Evolutionary conservation across 345 rosid genomes (phyloP), one percentile per base, ranked within the genome.

Genomic region (Eucalyptus tenuipes): DNA sequence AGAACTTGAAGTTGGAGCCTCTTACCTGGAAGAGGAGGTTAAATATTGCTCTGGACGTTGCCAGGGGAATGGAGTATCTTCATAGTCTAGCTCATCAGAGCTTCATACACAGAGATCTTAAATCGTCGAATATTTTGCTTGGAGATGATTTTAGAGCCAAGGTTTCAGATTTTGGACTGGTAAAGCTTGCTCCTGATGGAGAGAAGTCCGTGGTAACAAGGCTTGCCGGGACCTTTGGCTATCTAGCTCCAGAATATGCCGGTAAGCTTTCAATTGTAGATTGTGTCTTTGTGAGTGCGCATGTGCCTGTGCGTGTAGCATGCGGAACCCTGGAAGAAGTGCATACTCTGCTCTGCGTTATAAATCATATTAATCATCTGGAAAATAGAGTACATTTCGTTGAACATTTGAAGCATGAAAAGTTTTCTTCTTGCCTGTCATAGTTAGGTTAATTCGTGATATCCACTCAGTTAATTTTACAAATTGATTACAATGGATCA

Each of bases 211-310:
- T 96, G 18, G 95, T 88, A 49, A 96, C 98, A 22, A 92, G 95
- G 91, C 95, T 96, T 88, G 98, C 97, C 17, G 98, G 98, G 49
- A 96, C 97, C 75, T 96, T 96, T 87, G 98, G 98, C 80, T 96
- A 96, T 92, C 91, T 96, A 87, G 98, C 98, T n/a, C 98, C 98
- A 40, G 98, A 96, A 88, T 96, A 96, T 92, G 98, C 98, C n/a
- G 97, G 98, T 95, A 91, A 87, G 93, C 86, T 50, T 53, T 87
- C 50, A 29, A 89, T 40, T 20, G 7, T 20, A 18, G 87, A 86
- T 13, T 9, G 40, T 66, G 42, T 68, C 42, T 68, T 31, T 33
- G 68, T 59, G 57, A 52, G 57, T 52, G 80, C 7, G 4, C 7
- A 2, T 6, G 25, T 13, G 27, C 61, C 45, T 33, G 87, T 50